Conservation (phyloP, 2,329 filamentous ascomycete species). For the Colletotrichum chrysophilum region DNA sequence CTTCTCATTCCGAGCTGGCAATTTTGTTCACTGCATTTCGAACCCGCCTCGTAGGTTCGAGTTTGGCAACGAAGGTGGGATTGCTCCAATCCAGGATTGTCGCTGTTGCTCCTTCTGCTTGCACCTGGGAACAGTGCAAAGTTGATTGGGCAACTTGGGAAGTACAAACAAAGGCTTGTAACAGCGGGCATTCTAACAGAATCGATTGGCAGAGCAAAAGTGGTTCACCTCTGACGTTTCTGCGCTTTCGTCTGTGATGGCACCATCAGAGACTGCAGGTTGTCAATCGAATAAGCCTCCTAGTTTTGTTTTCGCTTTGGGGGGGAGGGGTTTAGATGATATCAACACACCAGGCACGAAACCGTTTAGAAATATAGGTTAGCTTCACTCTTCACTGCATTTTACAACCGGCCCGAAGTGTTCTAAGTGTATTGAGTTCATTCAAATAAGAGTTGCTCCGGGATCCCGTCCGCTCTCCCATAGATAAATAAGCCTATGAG, state of each 20-base stretch:
- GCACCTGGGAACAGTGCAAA: background rate
- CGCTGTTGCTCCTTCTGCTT: background rate
- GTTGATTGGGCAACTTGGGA: background rate
- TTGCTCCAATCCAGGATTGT: background rate
- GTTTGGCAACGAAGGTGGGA: background rate
- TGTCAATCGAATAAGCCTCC: background rate
- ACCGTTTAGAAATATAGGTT: background rate
- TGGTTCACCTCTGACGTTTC: background rate
- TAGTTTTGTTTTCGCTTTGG: background rate
- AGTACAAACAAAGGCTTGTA: background rate
- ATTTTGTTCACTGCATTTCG: background rate
- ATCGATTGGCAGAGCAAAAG: background rate
- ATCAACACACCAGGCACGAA: background rate
- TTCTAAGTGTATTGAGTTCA: background rate
- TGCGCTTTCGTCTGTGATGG: background rate
- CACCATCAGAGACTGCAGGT: background rate
- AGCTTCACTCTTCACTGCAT: background rate
- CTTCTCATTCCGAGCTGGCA: background rate
- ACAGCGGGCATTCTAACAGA: background rate
- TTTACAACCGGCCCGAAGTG: background rate
- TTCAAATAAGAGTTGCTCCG: background rate
- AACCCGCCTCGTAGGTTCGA: background rate
- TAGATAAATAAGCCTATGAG: background rate
- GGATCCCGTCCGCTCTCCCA: background rate
- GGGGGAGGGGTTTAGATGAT: background rate